Conservation (phyloP, 805 yeast species). For the Lachancea sp. region DNA sequence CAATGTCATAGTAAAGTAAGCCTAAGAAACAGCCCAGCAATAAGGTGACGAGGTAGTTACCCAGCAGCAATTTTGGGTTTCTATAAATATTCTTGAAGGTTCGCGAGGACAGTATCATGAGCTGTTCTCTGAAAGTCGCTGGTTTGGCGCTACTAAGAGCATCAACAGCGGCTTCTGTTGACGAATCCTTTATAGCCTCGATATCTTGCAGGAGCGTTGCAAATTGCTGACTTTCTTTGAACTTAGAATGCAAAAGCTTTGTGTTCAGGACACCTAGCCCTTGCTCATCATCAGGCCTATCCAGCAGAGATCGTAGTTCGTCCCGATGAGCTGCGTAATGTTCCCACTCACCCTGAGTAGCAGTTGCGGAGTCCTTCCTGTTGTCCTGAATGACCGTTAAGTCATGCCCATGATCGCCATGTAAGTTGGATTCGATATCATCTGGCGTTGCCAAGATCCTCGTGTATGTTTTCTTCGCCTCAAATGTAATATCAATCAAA, state of each 20-base stretch:
- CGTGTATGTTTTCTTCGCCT: slow-evolving; percentile 23
- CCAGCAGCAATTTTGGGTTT: slow-evolving; percentile 80
- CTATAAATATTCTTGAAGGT: slow-evolving; percentile 90
- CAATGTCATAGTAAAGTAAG: slow-evolving; percentile 69
- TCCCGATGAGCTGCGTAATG: slow-evolving; percentile 79
- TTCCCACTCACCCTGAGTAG: slow-evolving; percentile 77
- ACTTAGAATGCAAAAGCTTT: slow-evolving; percentile 25
- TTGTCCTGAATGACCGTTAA: slow-evolving; percentile 18
- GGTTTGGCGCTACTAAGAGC: background rate
- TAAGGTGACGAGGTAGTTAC: slow-evolving; percentile 75
- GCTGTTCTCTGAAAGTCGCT: slow-evolving; percentile 60
- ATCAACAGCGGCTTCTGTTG: slow-evolving; percentile 7
- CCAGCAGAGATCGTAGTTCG: slow-evolving; percentile 40
- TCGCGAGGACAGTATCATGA: slow-evolving; percentile 70
- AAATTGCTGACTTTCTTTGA: slow-evolving; percentile 30
- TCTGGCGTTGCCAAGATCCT: slow-evolving; percentile 5
- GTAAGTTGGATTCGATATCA: slow-evolving; percentile 28
- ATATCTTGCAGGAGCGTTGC: slow-evolving; percentile 31
- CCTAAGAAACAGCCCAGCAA: slow-evolving; percentile 82
- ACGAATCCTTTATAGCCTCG: slow-evolving; percentile 19
- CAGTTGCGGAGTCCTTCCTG: slow-evolving; percentile 28
- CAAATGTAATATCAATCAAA: slow-evolving; percentile 83
- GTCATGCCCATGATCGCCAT: slow-evolving; percentile 25
- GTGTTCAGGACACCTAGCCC: slow-evolving; percentile 17
- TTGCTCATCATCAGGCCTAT: slow-evolving; percentile 8